Conservation (phyloP, 148 eudicot genomes). For the Chenopodium suecicum region DNA sequence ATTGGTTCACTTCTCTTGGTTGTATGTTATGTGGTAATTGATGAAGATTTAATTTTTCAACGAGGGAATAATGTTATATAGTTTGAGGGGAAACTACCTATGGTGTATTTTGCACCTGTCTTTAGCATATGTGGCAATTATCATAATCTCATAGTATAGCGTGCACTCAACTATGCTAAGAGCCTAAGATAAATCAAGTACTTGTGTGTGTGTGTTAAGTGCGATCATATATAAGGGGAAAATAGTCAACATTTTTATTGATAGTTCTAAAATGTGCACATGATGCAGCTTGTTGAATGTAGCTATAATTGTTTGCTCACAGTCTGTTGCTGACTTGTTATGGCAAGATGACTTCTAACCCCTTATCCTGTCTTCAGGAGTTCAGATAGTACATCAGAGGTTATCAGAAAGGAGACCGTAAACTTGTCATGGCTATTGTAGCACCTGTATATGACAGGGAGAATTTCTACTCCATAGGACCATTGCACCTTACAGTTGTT, state of each 20-base stretch:
- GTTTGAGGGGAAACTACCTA: too few species aligned
- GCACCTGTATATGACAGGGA: slow-evolving; percentile 48
- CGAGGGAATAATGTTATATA: too few species aligned
- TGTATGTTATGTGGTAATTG: too few species aligned
- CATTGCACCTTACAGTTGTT: slow-evolving; percentile 59
- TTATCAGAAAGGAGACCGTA: slow-evolving; percentile 6
- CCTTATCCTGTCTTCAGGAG: slow-evolving; percentile 1
- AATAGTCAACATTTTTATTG: not conserved
- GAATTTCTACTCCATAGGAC: slow-evolving; percentile 58
- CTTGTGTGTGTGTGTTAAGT: not conserved
- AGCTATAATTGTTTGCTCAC: not conserved
- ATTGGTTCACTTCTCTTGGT: too few species aligned
- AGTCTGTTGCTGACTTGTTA: not conserved
- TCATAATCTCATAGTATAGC: not conserved
- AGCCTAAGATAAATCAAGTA: not conserved
- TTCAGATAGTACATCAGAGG: slow-evolving; percentile 5
- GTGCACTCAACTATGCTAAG: not conserved
- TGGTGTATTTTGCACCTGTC: too few species aligned
- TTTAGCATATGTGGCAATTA: too few species aligned
- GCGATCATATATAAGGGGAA: not conserved
- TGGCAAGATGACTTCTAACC: not conserved
- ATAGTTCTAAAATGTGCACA: not conserved
- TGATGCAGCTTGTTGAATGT: not conserved
- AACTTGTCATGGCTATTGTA: slow-evolving; percentile 17
- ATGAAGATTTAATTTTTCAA: too few species aligned